Evolutionary conservation across 495 filamentous ascomycete species (phyloP), one percentile per base, ranked within the genome.

Genomic region (Hypoxylon fragiforme): DNA sequence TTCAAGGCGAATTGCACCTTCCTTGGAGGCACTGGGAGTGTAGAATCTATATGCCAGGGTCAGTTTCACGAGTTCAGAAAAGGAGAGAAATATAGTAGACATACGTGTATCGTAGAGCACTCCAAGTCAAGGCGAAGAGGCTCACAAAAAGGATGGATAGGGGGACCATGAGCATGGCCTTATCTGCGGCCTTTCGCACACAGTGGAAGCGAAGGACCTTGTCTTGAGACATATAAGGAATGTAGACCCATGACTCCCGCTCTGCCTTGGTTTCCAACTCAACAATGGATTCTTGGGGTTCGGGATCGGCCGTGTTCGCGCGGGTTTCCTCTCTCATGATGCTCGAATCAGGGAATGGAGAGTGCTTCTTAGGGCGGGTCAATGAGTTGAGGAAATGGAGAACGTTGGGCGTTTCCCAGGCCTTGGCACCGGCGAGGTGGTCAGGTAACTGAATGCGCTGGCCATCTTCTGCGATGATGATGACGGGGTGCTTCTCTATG

Each of bases 131-230:
- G 6, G 75, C 44, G 9, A 77, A 63, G 3, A 65, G 63, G 15
- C 64, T 18, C 19, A 77, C 32, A 26, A 75, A 71, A 4, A 54
- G 44, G 2, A 68, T 50, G 7, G 65, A 68, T 19, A 76, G 15
- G 4, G 54, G 54, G 14, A 59, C 60, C 2, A 70, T 69, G 16
- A 76, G 44, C 50, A 76, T 56, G 40, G 75, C 73, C 31, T 71
- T 72, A 30, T 70, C 65, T 35, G 58, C 53, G 15, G 52, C 43
- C 14, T 77, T 63, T n/a, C 65, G 61, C 44, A 62, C 60, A 8
- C 62, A 51, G 34, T 42, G 52, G 39, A 61, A 62, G 50, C 41
- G 62, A n/a, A 65, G 32, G 2, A 57, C 54, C 15, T 60, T 57
- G 36, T 60, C 52, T 31, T 53, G 44, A 16, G 62, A 52, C 13